Percentiles rank a stretch among this genome's conserved stretches.
Evolutionary conservation across 306 rosid species (phyloP).

Genomic region (Fragaria nilgerrensis): DNA sequence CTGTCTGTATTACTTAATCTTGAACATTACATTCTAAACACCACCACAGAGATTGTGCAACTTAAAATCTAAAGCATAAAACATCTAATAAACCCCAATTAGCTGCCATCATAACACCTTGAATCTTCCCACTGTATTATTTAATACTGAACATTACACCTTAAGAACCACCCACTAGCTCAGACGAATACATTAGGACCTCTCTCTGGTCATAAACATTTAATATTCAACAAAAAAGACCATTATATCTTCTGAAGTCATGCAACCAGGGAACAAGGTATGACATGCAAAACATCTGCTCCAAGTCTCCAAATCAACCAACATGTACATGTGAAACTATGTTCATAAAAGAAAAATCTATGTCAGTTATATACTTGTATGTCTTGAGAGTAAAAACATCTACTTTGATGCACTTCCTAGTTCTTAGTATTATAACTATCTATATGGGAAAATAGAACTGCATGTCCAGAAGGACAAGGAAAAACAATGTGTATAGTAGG

Average conservation of each 20-base stretch:
- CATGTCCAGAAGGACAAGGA: no score
- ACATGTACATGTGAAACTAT: background rate
- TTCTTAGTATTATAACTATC: background rate
- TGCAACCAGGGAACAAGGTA: background rate
- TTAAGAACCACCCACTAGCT: background rate
- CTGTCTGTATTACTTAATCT: background rate
- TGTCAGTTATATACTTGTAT: background rate
- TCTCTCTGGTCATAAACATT: background rate
- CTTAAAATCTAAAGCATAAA: background rate
- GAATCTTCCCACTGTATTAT: background rate
- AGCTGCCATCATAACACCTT: background rate
- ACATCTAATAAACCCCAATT: background rate
- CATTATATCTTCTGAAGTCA: no score
- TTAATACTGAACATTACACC: background rate
- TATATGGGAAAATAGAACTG: background rate
- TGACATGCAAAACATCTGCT: background rate
- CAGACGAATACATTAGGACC: background rate
- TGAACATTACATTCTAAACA: no score
- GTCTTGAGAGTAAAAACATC: background rate
- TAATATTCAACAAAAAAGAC: background rate
- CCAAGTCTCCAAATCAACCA: background rate
- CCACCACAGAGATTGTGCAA: background rate
- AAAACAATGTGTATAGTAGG: background rate
- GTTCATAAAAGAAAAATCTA: background rate
- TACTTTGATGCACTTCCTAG: no score